phyloP scores from a whole-genome alignment of 1,139 yeast genomes.

The Hanseniaspora uvarum region DNA sequence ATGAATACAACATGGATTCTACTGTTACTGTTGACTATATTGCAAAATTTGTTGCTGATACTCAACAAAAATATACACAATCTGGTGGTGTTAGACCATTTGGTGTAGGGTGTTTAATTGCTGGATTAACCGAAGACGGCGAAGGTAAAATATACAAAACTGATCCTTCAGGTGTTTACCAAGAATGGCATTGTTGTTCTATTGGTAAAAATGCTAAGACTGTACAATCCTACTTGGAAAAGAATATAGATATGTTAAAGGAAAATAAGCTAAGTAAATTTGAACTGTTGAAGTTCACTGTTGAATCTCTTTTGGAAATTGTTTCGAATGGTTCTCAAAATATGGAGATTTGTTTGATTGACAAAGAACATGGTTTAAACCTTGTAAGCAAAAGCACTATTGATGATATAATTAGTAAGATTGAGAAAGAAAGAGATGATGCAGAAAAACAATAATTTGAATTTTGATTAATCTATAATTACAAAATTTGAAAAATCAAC shows the following conservation, averaged over 20 bases:
- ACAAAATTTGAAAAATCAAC: neutral
- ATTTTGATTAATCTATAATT: neutral
- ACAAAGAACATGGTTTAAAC: constrained; percentile 42
- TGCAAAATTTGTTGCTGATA: constrained; percentile 91
- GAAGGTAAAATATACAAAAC: constrained; percentile 82
- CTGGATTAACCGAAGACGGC: constrained; percentile 88
- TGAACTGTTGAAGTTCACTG: constrained; percentile 68
- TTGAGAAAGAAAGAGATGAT: constrained; percentile 68
- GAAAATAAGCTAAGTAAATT: constrained; percentile 61
- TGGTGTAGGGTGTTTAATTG: constrained; percentile 89
- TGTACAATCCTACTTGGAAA: constrained; percentile 89
- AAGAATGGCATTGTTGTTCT: constrained; percentile 99
- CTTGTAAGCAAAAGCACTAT: constrained; percentile 64
- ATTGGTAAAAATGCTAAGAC: constrained; percentile 94
- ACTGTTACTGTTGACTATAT: constrained; percentile 86
- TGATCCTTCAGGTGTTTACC: constrained; percentile 94
- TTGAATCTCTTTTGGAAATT: constrained; percentile 82
- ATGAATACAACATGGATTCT: constrained; percentile 83
- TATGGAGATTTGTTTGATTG: constrained; percentile 83
- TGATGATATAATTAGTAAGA: constrained; percentile 63
- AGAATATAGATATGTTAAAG: constrained; percentile 45
- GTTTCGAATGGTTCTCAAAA: constrained; percentile 97
- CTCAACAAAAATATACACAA: constrained; percentile 95
- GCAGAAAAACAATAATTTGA: constrained; percentile 44
- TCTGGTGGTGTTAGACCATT: constrained; percentile 95